Conservation (phyloP, 495 filamentous ascomycete species). For the Talaromyces adpressus region DNA sequence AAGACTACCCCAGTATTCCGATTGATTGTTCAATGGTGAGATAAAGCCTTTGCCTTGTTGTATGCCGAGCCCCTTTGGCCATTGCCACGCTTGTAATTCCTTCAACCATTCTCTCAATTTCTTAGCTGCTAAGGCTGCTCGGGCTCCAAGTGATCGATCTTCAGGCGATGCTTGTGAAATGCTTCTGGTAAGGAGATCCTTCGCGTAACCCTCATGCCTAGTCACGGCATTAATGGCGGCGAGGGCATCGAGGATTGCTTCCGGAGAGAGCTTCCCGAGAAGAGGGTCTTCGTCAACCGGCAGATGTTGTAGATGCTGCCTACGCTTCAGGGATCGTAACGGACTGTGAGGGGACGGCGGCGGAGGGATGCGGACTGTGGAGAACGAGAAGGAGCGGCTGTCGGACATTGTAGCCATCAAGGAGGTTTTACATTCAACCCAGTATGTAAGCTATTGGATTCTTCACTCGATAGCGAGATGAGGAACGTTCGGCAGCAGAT, state of each 20-base stretch:
- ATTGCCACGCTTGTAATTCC: constrained; percentile 70
- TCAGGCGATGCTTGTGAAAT: constrained; percentile 59
- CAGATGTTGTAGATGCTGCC: constrained; percentile 13
- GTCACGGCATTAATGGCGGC: constrained; percentile 47
- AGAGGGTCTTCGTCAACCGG: constrained; percentile 36
- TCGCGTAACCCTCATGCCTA: constrained; percentile 34
- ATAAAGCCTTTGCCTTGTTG: constrained; percentile 49
- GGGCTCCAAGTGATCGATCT: constrained; percentile 65
- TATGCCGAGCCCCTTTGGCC: constrained; percentile 45
- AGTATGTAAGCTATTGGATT: neutral
- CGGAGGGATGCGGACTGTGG: constrained; percentile 8
- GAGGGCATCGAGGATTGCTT: constrained; percentile 49
- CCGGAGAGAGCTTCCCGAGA: constrained; percentile 46
- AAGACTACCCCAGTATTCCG: constrained; percentile 63
- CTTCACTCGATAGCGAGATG: neutral
- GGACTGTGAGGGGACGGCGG: constrained; percentile 17
- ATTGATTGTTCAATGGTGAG: constrained; percentile 28
- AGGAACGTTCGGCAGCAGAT: neutral
- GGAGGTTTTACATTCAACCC: neutral
- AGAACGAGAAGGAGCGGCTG: constrained; percentile 6
- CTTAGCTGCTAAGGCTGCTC: constrained; percentile 66
- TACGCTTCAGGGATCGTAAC: constrained; percentile 21
- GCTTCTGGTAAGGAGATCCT: constrained; percentile 54
- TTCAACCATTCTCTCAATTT: constrained; percentile 69
- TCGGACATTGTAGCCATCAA: constrained; percentile 5